Evolutionary conservation across 441 rosid species (phyloP).

Genomic region (Gossypium gossypioides): DNA sequence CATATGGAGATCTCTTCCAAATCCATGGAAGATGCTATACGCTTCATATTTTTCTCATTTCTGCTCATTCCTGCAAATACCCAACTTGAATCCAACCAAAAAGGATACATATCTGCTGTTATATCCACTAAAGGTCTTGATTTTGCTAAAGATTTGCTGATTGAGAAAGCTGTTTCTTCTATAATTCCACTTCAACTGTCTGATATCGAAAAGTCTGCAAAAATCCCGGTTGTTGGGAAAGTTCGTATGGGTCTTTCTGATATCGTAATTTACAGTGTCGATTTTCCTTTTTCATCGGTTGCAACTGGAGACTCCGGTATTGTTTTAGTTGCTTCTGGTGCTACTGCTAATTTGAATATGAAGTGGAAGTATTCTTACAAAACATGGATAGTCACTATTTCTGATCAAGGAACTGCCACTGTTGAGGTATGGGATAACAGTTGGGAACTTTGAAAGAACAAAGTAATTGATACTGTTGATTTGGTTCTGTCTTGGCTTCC

Average conservation of each 20-base stretch:
- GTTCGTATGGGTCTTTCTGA: conserved; percentile 43
- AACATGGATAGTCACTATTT: conserved; percentile 35
- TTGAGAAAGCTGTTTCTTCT: conserved; percentile 40
- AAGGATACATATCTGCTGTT: conserved; percentile 39
- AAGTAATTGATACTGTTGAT: neutral
- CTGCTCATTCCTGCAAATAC: conserved; percentile 25
- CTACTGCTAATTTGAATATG: conserved; percentile 58
- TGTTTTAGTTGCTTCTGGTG: conserved; percentile 43
- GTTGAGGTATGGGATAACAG: conserved; percentile 37
- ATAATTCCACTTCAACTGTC: conserved; percentile 54
- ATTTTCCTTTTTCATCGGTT: conserved; percentile 39
- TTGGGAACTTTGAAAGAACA: neutral
- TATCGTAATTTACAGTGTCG: conserved; percentile 36
- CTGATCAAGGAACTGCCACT: conserved; percentile 58
- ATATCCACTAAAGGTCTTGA: conserved; percentile 52
- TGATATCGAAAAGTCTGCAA: conserved; percentile 41
- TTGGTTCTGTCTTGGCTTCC: neutral
- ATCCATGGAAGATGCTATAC: conserved; percentile 14
- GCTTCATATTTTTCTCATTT: conserved; percentile 23
- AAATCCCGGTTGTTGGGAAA: conserved; percentile 55
- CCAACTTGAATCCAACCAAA: conserved; percentile 30
- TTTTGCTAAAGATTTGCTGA: conserved; percentile 47
- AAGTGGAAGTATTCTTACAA: conserved; percentile 63
- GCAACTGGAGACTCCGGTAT: conserved; percentile 45
- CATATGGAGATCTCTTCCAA: conserved; percentile 22